Evolutionary conservation across 139 green algal genomes (phyloP), one percentile per base, ranked within the genome.

Genomic region (Volvox africanus): DNA sequence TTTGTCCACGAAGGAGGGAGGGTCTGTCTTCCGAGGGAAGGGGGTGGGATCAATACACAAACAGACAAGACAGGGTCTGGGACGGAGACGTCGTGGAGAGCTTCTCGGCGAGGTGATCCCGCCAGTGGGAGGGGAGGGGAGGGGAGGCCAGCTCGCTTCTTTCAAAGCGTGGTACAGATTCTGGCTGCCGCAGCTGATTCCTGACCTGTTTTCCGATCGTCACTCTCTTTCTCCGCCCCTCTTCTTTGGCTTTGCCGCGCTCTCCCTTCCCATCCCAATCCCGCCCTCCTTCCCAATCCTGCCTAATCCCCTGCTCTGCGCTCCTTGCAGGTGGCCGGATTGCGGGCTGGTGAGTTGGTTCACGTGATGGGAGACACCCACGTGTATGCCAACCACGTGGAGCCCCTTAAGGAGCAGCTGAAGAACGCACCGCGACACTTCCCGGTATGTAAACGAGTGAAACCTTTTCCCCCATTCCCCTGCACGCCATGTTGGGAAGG

Each of bases 361-460:
- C 98, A 99, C 92, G 93, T 97, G 24, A 95, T 99, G 83, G 98
- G 98, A 16, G 98, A 99, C 93, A 97, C 98, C 12, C 98, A 99
- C 90, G 97, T 99, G 82, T 99, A 99, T 94, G 90, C 85, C 65
- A 99, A 99, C 94, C 98, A 99, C 83, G 97, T 99, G 33, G 98
- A 99, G 73, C 98, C 98, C 14, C 96, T 99, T 1, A 95, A 97
- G 93, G 94, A 98, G 96, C 98, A 99, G 96, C 96, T 99, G 21
- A 55, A 92, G 9, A 98, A 98, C 91, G 68, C 86, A 67, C 97
- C 97, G 0, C 88, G 94, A 0, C 96, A 95, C 79, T 99, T 99
- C 91, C 97, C 97, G n/a, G n/a, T n/a, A n/a, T 30, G 93, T 97
- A 19, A n/a, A n/a, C n/a, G n/a, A n/a, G n/a, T n/a, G n/a, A 9